A percentile compares a stretch with the other conserved stretches of the same genome.
phyloP scores from a whole-genome alignment of 768 basidiomycete species.

The Tulasnella sp. region DNA sequence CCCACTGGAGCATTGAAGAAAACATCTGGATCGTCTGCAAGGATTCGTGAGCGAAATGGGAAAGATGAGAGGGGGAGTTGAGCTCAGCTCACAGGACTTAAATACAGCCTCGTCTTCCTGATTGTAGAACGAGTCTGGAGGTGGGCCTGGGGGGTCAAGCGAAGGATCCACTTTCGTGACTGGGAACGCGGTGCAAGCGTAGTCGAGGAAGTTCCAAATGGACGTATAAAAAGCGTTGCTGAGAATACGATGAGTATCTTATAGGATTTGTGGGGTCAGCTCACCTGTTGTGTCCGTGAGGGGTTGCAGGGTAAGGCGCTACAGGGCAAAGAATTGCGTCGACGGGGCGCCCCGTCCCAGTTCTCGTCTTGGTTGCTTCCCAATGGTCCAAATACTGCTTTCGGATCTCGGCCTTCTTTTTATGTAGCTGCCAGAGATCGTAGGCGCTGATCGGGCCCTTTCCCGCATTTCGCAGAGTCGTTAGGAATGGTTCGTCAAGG shows the following conservation, averaged over 20 bases:
- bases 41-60: not conserved
- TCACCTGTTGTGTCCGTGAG: constrained; percentile 57
- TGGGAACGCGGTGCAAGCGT: constrained; percentile 57
- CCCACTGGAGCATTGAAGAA: constrained; percentile 58
- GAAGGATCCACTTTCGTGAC: constrained; percentile 55
- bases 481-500: constrained; percentile 22
- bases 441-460: constrained; percentile 45
- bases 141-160: constrained; percentile 48
- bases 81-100: constrained; percentile 48
- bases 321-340: constrained; percentile 69
- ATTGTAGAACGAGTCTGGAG: constrained; percentile 46
- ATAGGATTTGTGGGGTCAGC: not conserved
- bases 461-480: constrained; percentile 12
- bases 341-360: constrained; percentile 66
- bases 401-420: constrained; percentile 47
- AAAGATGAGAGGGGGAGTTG: not conserved
- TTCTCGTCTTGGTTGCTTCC: constrained; percentile 49
- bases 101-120: constrained; percentile 48
- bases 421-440: constrained; percentile 65
- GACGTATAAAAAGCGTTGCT: constrained; percentile 54
- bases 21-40: constrained; percentile 52
- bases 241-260: not conserved
- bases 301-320: constrained; percentile 57
- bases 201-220: constrained; percentile 69
- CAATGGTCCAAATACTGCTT: constrained; percentile 59